Evolutionary conservation across 768 basidiomycete genomes (phyloP).

Genomic region (Termitomyces sp.): DNA sequence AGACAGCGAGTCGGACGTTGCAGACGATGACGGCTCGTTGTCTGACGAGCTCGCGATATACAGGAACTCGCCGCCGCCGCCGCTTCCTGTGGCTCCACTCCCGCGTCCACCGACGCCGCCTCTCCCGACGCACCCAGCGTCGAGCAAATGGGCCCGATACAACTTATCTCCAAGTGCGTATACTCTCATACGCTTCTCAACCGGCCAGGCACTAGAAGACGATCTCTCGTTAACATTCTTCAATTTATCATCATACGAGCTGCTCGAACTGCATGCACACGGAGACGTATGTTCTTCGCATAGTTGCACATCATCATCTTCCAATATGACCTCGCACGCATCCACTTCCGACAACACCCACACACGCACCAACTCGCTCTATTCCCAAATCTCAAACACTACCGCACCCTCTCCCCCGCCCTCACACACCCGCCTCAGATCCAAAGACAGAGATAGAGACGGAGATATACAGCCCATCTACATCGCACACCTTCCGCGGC

Average conservation of each 20-base stretch:
- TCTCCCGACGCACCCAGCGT: not conserved
- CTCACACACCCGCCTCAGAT: slow-evolving; percentile 24
- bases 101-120: slow-evolving; percentile 1
- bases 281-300: not conserved
- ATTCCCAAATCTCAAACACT: slow-evolving; percentile 5
- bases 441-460: not conserved
- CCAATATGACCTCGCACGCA: not conserved
- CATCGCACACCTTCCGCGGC: slow-evolving; percentile 31
- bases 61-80: not conserved
- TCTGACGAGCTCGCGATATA: slow-evolving; percentile 7
- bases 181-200: slow-evolving; percentile 61
- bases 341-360: not conserved
- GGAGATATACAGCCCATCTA: not conserved
- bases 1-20: slow-evolving; percentile 29
- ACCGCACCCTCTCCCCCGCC: slow-evolving; percentile 5
- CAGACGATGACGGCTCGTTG: slow-evolving; percentile 15
- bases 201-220: slow-evolving; percentile 70
- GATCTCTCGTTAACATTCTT: slow-evolving; percentile 57
- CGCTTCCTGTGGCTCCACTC: slow-evolving; percentile 2
- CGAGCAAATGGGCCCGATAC: slow-evolving; percentile 10
- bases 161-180: slow-evolving; percentile 25
- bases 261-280: slow-evolving; percentile 61
- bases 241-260: slow-evolving; percentile 55
- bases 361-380: slow-evolving; percentile 8
- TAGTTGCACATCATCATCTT: not conserved